These are phyloP conservation scores for Suillus decipiens DNA, from an alignment of 768 basidiomycete genomes.

Conservation along the genomic window DNA sequence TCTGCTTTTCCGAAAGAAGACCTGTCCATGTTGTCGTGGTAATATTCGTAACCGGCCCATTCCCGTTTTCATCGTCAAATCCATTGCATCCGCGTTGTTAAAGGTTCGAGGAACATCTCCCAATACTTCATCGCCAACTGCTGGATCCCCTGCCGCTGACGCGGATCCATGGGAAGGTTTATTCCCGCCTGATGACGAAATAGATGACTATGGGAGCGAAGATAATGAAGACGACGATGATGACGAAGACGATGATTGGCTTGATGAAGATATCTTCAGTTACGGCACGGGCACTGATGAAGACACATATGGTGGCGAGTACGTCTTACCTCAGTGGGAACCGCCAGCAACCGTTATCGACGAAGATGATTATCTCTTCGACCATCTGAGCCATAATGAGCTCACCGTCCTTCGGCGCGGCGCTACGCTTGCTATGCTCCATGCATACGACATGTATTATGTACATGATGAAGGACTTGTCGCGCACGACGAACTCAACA, in stretches of 20 bases:
- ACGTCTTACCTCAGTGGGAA: slow-evolving; percentile 55
- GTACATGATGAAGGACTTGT: slow-evolving; percentile 54
- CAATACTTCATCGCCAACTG: slow-evolving; percentile 20
- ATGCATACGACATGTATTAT: slow-evolving; percentile 56
- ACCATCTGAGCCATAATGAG: slow-evolving; percentile 35
- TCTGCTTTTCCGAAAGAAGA: slow-evolving; percentile 61
- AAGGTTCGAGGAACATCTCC: slow-evolving; percentile 39
- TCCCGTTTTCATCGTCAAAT: slow-evolving; percentile 70
- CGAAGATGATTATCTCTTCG: slow-evolving; percentile 37
- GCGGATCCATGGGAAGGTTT: slow-evolving; percentile 74
- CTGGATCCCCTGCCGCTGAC: slow-evolving; percentile 37
- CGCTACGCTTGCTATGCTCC: slow-evolving; percentile 59
- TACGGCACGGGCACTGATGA: slow-evolving; percentile 38
- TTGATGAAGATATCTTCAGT: slow-evolving; percentile 34
- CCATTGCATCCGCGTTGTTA: slow-evolving; percentile 49
- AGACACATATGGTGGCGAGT: slow-evolving; percentile 40
- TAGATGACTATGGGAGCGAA: slow-evolving; percentile 34
- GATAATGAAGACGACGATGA: slow-evolving; percentile 26
- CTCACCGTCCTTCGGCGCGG: slow-evolving; percentile 57
- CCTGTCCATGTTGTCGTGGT: slow-evolving; percentile 73
- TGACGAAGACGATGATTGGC: slow-evolving; percentile 28
- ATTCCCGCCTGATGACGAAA: slow-evolving; percentile 51
- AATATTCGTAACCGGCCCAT: slow-evolving; percentile 58
- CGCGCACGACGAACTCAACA: slow-evolving; percentile 42
- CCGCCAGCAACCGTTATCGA: slow-evolving; percentile 48